These are phyloP conservation scores for Trichomonas gallinae DNA, from an alignment of 208 protist genomes.

Conservation along the genomic window DNA sequence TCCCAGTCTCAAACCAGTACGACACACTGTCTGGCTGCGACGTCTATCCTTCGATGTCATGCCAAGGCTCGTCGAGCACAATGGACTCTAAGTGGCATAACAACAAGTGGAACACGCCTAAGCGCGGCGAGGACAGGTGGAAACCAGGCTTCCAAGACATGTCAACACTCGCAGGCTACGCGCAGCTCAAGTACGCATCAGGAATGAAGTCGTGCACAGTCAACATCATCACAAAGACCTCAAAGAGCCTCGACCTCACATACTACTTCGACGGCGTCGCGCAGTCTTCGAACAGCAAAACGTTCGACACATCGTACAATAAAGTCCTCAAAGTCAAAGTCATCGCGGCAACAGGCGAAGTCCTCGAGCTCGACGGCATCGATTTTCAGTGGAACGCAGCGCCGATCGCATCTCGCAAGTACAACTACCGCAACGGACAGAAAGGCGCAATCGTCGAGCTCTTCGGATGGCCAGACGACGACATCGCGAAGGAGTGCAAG, in stretches of 20 bases:
- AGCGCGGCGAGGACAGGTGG: conserved; percentile 8
- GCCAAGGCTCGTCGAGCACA: not conserved
- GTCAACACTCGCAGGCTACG: conserved; percentile 31
- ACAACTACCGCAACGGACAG: conserved; percentile 47
- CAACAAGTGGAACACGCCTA: conserved; percentile 32
- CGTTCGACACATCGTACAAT: not conserved
- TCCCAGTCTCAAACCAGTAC: no score
- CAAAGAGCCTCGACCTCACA: not conserved
- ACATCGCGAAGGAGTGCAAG: conserved; percentile 44
- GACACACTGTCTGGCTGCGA: no score
- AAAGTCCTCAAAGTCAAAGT: conserved; percentile 26
- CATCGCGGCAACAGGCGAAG: not conserved
- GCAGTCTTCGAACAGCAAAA: conserved; percentile 11
- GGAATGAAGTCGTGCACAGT: conserved; percentile 18
- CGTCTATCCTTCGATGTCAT: not conserved
- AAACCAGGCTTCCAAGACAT: conserved; percentile 35
- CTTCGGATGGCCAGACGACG: conserved; percentile 51
- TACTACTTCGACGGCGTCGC: conserved; percentile 42
- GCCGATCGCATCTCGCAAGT: conserved; percentile 13
- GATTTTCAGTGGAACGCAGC: conserved; percentile 43
- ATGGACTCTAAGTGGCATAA: not conserved
- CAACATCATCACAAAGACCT: not conserved
- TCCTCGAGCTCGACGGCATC: conserved; percentile 33
- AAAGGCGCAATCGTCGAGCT: conserved; percentile 54
- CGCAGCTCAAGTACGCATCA: conserved; percentile 37